Conservation (phyloP, 1,139 yeast species). For the Debaryomyces coudertii region DNA sequence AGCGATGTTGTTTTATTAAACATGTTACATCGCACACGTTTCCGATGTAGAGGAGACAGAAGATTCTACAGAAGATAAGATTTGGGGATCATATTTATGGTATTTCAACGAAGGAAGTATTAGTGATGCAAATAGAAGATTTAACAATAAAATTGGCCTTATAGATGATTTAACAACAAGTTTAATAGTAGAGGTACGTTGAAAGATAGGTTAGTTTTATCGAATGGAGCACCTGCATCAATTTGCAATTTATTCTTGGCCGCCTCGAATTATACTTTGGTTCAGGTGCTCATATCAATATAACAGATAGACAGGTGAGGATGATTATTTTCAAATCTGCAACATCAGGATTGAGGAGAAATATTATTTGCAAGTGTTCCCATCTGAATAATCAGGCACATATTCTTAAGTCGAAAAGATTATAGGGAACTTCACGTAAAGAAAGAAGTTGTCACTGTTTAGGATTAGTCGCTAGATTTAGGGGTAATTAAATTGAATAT, state of each 20-base stretch:
- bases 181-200: slow-evolving; percentile 13
- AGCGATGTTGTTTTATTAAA: slow-evolving; percentile 16
- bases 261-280: slow-evolving; percentile 15
- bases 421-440: background rate
- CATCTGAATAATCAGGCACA: slow-evolving; percentile 15
- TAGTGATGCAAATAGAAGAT: slow-evolving; percentile 16
- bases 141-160: slow-evolving; percentile 16
- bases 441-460: background rate
- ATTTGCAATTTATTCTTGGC: slow-evolving; percentile 16
- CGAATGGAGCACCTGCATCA: slow-evolving; percentile 14
- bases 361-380: slow-evolving; percentile 13
- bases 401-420: slow-evolving; percentile 11
- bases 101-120: slow-evolving; percentile 17
- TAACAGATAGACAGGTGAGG: slow-evolving; percentile 17
- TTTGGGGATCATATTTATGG: slow-evolving; percentile 18
- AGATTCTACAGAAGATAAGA: slow-evolving; percentile 11
- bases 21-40: slow-evolving; percentile 19
- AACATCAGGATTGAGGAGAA: slow-evolving; percentile 12
- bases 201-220: slow-evolving; percentile 12
- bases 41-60: slow-evolving; percentile 13
- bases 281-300: slow-evolving; percentile 18
- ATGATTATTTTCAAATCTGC: slow-evolving; percentile 15
- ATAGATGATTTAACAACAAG: slow-evolving; percentile 13
- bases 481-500: slow-evolving; percentile 10
- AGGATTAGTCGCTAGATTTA: background rate